Evolutionary conservation across 805 yeast species (phyloP), one percentile per base, ranked within the genome.

Genomic region (Tetrapisispora iriomotensis): DNA sequence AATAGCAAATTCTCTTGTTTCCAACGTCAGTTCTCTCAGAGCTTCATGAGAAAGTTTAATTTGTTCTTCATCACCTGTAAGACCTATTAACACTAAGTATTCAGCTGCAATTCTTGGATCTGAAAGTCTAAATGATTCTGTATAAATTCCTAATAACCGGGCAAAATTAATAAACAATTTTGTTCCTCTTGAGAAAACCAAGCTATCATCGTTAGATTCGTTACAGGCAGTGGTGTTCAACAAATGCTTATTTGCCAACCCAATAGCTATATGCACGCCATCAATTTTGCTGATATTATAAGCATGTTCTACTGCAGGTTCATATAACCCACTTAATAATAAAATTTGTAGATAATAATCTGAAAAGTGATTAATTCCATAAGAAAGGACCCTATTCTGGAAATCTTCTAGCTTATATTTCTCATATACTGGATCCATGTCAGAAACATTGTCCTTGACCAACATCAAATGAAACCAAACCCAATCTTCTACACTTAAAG

Each of bases 91-190:
- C 22, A 82, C 69, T 38, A 90, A 62, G 55, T 92, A 92, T 57
- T 90, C 95, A 13, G 85, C 83, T 0, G 96, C 96, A 40, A 82
- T 84, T 51, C 79, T 75, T 20, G 97, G 95, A 62, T 87, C 94
- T 28, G 90, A 75, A 41, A 75, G 74, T 51, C 86, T 79, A 68
- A 92, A 90, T 13, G 79, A 75, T 45, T 86, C 72, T 9, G 94
- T 82, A 61, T 85, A 90, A 17, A 79, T 75, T 1, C 94, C 95
- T 36, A 92, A 50, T 40, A 86, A 60, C 42, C 82, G 70, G 14
- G 83, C 78, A 56, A 79, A 60, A 46, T 70, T 58, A 40, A 69
- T 56, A 43, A 50, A 58, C 18, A 13, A 56, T 18, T 17, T 58
- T 6, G 63, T 60, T 19, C 56, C 53, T 13, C 60, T 62, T 19